A percentile compares a stretch with the other conserved stretches of the same genome.
Evolutionary conservation across 23 red algal genomes (phyloP).

Genomic region (Cyanidiococcus yangmingshanensis): DNA sequence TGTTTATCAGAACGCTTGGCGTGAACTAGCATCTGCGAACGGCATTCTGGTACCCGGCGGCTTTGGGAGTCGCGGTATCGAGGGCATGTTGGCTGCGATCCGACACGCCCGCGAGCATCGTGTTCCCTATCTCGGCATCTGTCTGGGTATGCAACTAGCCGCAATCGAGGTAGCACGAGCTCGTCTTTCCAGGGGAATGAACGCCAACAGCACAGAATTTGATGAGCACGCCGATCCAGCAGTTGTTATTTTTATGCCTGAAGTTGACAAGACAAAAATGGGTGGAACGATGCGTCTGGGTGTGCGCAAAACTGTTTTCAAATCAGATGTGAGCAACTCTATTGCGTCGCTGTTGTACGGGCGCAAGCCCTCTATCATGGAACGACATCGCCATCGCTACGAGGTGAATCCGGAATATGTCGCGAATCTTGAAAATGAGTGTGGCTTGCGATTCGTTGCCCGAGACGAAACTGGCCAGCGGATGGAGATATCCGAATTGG

Average conservation of each 20-base stretch:
- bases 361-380: conserved; percentile 33
- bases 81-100: conserved; percentile 69
- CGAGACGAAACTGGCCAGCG: conserved; percentile 58
- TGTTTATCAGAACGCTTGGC: conserved; percentile 52
- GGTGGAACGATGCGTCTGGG: conserved; percentile 99
- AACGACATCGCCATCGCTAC: conserved; percentile 90
- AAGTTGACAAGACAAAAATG: conserved; percentile 68
- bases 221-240: conserved; percentile 31
- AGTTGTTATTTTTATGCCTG: conserved; percentile 84
- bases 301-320: conserved; percentile 52
- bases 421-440: conserved; percentile 34
- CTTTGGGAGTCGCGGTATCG: conserved; percentile 84
- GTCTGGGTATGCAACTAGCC: conserved; percentile 97
- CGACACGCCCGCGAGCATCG: conserved; percentile 49
- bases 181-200: not conserved
- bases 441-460: conserved; percentile 67
- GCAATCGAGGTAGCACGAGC: conserved; percentile 56
- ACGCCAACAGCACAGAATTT: conserved; percentile 58
- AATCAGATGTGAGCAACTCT: not conserved
- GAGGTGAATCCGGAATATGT: conserved; percentile 87
- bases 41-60: conserved; percentile 92
- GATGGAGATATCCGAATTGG: conserved; percentile 83
- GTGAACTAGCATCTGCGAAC: conserved; percentile 34
- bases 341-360: conserved; percentile 65
- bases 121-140: conserved; percentile 83